phyloP scores from a whole-genome alignment of 352 stramenopile genomes.

The Thraustotheca clavata region DNA sequence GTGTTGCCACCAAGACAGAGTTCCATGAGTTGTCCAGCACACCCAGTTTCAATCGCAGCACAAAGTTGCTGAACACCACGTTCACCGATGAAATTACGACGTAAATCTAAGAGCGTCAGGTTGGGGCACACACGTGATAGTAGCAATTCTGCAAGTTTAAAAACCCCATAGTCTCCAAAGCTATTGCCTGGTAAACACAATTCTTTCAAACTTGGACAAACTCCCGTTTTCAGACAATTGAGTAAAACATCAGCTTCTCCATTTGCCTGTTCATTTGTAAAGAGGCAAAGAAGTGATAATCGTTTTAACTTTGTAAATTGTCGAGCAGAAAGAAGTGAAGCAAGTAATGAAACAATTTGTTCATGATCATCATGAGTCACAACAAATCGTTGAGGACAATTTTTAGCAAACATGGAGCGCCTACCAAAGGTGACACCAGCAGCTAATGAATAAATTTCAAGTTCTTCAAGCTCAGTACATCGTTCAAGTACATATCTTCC shows the following conservation, averaged over 20 bases:
- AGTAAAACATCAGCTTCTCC: constrained; percentile 73
- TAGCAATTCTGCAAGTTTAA: constrained; percentile 76
- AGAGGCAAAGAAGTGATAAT: constrained; percentile 67
- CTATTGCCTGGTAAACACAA: constrained; percentile 76
- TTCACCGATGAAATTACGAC: constrained; percentile 81
- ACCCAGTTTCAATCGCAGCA: constrained; percentile 60
- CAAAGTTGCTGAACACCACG: constrained; percentile 47
- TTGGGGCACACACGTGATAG: constrained; percentile 65
- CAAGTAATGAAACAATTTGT: constrained; percentile 68
- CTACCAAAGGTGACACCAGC: constrained; percentile 77
- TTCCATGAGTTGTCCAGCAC: constrained; percentile 52
- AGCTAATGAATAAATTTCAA: constrained; percentile 74
- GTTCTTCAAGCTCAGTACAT: constrained; percentile 52
- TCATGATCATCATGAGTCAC: constrained; percentile 84
- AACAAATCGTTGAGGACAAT: constrained; percentile 79
- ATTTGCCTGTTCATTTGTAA: constrained; percentile 81
- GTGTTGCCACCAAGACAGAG: constrained; percentile 76
- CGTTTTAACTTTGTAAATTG: constrained; percentile 47
- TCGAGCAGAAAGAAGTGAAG: constrained; percentile 49
- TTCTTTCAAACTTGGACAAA: constrained; percentile 66
- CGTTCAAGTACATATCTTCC: constrained; percentile 41
- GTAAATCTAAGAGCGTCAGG: constrained; percentile 67
- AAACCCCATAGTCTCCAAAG: constrained; percentile 74
- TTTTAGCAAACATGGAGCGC: constrained; percentile 72
- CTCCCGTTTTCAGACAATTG: constrained; percentile 69